Evolutionary conservation across 148 eudicot genomes (phyloP).

Genomic region (Limonium bicolor): DNA sequence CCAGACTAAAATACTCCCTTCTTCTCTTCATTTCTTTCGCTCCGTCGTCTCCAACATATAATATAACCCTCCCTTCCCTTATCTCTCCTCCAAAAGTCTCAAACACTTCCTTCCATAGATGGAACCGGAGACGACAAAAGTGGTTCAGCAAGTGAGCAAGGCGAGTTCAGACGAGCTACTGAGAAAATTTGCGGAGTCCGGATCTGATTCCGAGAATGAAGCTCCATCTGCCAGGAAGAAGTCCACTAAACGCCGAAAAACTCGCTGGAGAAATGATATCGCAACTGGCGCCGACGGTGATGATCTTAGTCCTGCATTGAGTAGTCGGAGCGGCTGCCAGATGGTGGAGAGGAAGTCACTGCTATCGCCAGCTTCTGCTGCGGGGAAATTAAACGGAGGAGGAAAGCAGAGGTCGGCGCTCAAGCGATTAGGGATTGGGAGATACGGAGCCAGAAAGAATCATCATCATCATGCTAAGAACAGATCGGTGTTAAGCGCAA

Average conservation of each 20-base stretch:
- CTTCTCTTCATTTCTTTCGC: no score
- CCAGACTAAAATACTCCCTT: neutral
- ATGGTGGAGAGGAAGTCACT: slow-evolving; percentile 37
- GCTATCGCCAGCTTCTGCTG: slow-evolving; percentile 30
- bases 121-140: neutral
- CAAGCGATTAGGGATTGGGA: slow-evolving; percentile 28
- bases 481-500: slow-evolving; percentile 31
- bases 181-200: slow-evolving; percentile 50
- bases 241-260: slow-evolving; percentile 16
- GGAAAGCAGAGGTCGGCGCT: slow-evolving; percentile 12
- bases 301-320: neutral
- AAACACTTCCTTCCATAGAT: slow-evolving; percentile 8
- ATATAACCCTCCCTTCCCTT: slow-evolving; percentile 3
- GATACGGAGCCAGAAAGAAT: slow-evolving; percentile 18
- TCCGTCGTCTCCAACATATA: no score
- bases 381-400: no score
- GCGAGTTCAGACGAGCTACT: slow-evolving; percentile 67
- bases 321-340: slow-evolving; percentile 3
- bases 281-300: neutral
- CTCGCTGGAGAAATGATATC: neutral
- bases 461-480: slow-evolving; percentile 28
- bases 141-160: slow-evolving; percentile 60
- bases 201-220: slow-evolving; percentile 17
- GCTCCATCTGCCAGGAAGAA: slow-evolving; percentile 11
- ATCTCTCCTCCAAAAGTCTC: neutral